A percentile compares a stretch with the other conserved stretches of the same genome.
phyloP scores from a whole-genome alignment of 2,329 filamentous ascomycete species.

The Stemphylium vesicarium region DNA sequence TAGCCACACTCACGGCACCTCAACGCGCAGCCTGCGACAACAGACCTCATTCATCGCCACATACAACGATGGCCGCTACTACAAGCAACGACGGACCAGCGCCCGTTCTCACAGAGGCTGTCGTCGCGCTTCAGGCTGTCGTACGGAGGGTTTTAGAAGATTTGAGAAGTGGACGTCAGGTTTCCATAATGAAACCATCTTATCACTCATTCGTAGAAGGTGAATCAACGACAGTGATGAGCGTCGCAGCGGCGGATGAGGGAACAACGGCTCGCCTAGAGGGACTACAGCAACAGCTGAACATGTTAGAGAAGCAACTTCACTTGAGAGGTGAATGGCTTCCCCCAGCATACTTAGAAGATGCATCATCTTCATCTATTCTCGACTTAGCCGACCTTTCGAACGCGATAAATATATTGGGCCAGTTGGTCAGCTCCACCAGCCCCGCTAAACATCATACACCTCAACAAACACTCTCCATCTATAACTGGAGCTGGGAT shows the following conservation, averaged over 20 bases:
- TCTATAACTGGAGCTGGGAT: slow-evolving; percentile 22
- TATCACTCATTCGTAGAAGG: not conserved
- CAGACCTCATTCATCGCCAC: not conserved
- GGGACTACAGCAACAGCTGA: not conserved
- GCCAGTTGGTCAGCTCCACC: slow-evolving; percentile 8
- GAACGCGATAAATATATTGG: slow-evolving; percentile 15
- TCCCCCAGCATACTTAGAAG: not conserved
- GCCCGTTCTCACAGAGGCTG: not conserved
- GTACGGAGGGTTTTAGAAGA: not conserved
- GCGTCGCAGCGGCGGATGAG: not conserved
- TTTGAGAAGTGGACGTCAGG: not conserved
- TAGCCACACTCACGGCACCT: not conserved
- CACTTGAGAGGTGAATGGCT: slow-evolving; percentile 14
- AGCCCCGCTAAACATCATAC: not conserved
- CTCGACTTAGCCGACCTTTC: slow-evolving; percentile 21
- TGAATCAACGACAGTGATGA: not conserved
- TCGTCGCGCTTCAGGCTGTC: not conserved
- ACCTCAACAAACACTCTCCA: slow-evolving; percentile 9
- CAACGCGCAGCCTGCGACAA: not conserved
- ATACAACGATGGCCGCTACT: not conserved
- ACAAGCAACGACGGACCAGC: not conserved
- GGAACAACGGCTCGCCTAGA: not conserved
- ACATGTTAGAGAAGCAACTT: slow-evolving; percentile 1
- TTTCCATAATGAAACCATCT: not conserved
- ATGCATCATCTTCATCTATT: slow-evolving; percentile 1